These are phyloP conservation scores for Cephalotrichum gorgonifer DNA, from an alignment of 2,329 filamentous ascomycete species.

Conservation along the genomic window DNA sequence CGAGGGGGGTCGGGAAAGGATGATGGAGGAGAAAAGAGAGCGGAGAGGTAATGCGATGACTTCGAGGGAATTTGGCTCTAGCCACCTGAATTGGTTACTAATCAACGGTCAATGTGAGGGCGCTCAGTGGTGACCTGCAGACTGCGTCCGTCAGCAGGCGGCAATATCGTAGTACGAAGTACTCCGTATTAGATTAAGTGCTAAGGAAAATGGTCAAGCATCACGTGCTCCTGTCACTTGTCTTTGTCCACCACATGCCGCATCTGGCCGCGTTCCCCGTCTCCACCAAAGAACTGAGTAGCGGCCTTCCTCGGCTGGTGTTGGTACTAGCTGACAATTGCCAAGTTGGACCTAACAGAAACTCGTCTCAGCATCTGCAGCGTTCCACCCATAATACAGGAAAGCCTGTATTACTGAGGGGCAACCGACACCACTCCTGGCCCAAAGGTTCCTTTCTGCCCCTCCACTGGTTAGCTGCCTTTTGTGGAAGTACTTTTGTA, in stretches of 20 bases:
- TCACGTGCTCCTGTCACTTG: too few species aligned
- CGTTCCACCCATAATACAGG: neutral
- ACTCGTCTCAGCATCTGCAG: too few species aligned
- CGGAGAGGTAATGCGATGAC: neutral
- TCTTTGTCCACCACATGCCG: neutral
- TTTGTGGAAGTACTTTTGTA: slow-evolving; percentile 4
- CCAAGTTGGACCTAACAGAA: too few species aligned
- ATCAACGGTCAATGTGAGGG: neutral
- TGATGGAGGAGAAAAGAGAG: slow-evolving; percentile 2
- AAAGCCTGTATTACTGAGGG: neutral
- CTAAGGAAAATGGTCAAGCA: too few species aligned
- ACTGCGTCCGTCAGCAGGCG: too few species aligned
- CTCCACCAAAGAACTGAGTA: neutral
- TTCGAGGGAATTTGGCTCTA: neutral
- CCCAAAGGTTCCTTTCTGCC: neutral
- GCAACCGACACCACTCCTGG: neutral
- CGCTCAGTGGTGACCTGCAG: neutral
- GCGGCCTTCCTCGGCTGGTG: neutral
- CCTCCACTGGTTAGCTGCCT: neutral
- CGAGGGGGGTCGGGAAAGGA: neutral
- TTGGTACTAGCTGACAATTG: neutral
- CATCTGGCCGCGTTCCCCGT: neutral
- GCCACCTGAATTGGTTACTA: neutral
- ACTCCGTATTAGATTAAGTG: too few species aligned
- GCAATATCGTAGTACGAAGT: too few species aligned